Evolutionary conservation across 345 rosid genomes (phyloP), one percentile per base, ranked within the genome.

Genomic region (Orychophragmus violaceus): DNA sequence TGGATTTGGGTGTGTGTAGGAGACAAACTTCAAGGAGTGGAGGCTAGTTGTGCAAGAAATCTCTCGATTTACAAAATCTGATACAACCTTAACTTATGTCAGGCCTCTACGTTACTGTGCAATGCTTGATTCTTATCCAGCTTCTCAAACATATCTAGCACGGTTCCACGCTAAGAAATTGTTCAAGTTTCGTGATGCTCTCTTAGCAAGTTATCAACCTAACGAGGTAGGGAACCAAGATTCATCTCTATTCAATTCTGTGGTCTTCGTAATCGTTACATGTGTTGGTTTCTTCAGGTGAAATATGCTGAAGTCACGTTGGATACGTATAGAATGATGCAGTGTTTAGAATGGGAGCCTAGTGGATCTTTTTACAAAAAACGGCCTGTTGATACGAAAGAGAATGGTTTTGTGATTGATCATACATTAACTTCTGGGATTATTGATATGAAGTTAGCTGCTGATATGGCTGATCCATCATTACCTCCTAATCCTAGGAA

Each of bases 281-380:
- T 50, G 59, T 19, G 23, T 62, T 75, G 42, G 27, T 58, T 45
- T 45, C 2, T 65, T 60, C 83, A 90, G 99, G 99, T 88, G 55
- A 90, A 90, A 76, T 94, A 84, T 77, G 97, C 97, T 16, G 97
- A 94, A 81, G 79, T 90, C 74, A 91, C 96, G 24, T 69, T 94
- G 80, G 99, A 94, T 77, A 76, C 87, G 17, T 82, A 83, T 66
- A 83, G 99, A 67, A 94, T 88, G 97, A 72, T 94, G 84, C 99
- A 94, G 59, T 90, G 91, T 78, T 74, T 94, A 81, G 99, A 91
- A 74, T 94, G 97, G 97, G 97, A 94, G 62, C 95, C 93, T 3
- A 81, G 88, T 69, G 96, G 91, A 72, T 80, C 91, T 56, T 81
- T 82, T 74, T 84, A 76, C 77, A 82, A 78, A 22, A 94, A 88